Evolutionary conservation across 257 asterid genomes (phyloP).

Genomic region (Scutellaria galericulata): DNA sequence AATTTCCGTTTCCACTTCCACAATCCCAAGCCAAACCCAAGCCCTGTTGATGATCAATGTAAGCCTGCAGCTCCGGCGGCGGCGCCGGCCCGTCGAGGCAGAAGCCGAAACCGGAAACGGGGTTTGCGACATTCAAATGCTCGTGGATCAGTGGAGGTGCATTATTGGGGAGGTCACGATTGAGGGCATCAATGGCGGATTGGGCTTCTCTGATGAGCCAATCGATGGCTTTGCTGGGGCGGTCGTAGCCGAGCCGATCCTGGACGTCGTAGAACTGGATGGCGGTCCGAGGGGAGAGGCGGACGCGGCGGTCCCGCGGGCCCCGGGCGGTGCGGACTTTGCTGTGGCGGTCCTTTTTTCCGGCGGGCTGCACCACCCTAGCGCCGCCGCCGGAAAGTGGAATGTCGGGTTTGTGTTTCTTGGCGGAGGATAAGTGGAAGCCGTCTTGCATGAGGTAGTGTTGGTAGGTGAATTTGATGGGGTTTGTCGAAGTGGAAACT

Average conservation of each 20-base stretch:
- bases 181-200: slow-evolving; percentile 50
- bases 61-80: slow-evolving; percentile 23
- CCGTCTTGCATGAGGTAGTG: slow-evolving; percentile 7
- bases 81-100: background rate
- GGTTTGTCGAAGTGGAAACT: too few relatives aligned
- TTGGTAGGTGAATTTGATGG: too few relatives aligned
- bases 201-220: slow-evolving; percentile 61
- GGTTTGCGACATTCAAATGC: too few relatives aligned
- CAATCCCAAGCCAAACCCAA: slow-evolving; percentile 15
- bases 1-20: background rate
- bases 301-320: slow-evolving; percentile 53
- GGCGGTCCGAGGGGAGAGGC: slow-evolving; percentile 61
- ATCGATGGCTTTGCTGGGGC: slow-evolving; percentile 64
- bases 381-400: slow-evolving; percentile 27
- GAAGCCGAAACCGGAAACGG: slow-evolving; percentile 24
- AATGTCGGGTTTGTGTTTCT: slow-evolving; percentile 34
- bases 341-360: slow-evolving; percentile 58
- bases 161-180: background rate
- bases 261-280: slow-evolving; percentile 66
- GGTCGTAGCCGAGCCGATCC: slow-evolving; percentile 58
- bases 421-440: slow-evolving; percentile 8
- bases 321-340: slow-evolving; percentile 64
- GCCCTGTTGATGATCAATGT: slow-evolving; percentile 10
- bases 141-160: background rate
- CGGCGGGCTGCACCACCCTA: slow-evolving; percentile 35